Percentiles rank a stretch among this genome's conserved stretches.
phyloP scores from a whole-genome alignment of 169 alveolate species.

The Plasmodium yoelii region DNA sequence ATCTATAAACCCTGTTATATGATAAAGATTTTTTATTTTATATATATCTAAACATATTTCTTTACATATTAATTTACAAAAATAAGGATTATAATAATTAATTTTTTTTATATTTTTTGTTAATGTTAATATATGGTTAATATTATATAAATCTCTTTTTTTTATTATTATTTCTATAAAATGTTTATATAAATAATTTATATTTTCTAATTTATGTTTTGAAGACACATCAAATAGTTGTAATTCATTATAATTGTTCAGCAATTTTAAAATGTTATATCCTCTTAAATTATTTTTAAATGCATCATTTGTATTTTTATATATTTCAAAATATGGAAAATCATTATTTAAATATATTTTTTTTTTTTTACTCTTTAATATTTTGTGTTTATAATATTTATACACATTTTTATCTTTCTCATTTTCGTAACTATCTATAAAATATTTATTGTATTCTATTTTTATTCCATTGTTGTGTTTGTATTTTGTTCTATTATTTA shows the following conservation, averaged over 20 bases:
- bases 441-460: slow-evolving; percentile 12
- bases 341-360: slow-evolving; percentile 13
- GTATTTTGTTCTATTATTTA: slow-evolving; percentile 25
- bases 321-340: slow-evolving; percentile 50
- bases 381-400: slow-evolving; percentile 44
- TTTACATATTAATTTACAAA: slow-evolving; percentile 53
- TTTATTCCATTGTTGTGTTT: not conserved
- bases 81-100: slow-evolving; percentile 54
- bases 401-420: slow-evolving; percentile 41
- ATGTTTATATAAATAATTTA: slow-evolving; percentile 10
- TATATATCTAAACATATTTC: slow-evolving; percentile 38
- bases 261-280: slow-evolving; percentile 17
- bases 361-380: slow-evolving; percentile 24
- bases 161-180: slow-evolving; percentile 36
- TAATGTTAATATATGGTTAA: slow-evolving; percentile 17
- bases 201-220: not conserved
- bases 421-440: slow-evolving; percentile 41
- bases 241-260: slow-evolving; percentile 41
- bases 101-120: slow-evolving; percentile 25
- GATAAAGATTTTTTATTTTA: slow-evolving; percentile 10
- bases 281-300: slow-evolving; percentile 52
- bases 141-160: slow-evolving; percentile 43
- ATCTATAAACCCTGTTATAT: slow-evolving; percentile 32
- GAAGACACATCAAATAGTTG: slow-evolving; percentile 23
- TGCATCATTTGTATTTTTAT: slow-evolving; percentile 53